A percentile compares a stretch with the other conserved stretches of the same genome.
These are phyloP conservation scores for Scutellaria minor DNA, from an alignment of 257 asterid genomes.

Conservation along the genomic window DNA sequence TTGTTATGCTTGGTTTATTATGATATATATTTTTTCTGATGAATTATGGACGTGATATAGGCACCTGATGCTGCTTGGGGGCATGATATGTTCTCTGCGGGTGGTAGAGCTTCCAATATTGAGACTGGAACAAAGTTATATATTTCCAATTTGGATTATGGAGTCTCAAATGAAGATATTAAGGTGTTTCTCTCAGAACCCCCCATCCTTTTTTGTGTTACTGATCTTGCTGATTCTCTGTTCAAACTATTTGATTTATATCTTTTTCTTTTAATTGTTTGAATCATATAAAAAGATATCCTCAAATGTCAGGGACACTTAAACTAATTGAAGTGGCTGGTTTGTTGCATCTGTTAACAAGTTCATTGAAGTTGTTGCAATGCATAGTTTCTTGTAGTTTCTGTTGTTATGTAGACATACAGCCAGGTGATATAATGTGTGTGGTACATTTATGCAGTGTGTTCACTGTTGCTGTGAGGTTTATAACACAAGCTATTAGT, in stretches of 20 bases:
- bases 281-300: not conserved
- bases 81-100: slow-evolving; percentile 73
- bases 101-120: slow-evolving; percentile 65
- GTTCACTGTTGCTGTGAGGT: not conserved
- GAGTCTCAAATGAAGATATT: slow-evolving; percentile 89
- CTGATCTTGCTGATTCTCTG: not conserved
- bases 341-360: slow-evolving; percentile 12
- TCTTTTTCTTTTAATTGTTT: not conserved
- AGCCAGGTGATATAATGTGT: not conserved
- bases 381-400: not conserved
- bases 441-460: not conserved
- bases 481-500: not conserved
- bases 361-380: not conserved
- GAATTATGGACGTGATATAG: slow-evolving; percentile 42
- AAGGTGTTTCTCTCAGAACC: slow-evolving; percentile 50
- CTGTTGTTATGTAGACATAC: not conserved
- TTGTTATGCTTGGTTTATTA: not conserved
- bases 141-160: slow-evolving; percentile 88
- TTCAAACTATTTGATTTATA: not conserved
- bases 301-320: not conserved
- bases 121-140: slow-evolving; percentile 98
- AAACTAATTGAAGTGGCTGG: not conserved
- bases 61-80: slow-evolving; percentile 92
- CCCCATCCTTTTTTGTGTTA: not conserved
- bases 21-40: slow-evolving; percentile 10